Conservation (phyloP, 495 filamentous ascomycete species). For the Darksidea phi region DNA sequence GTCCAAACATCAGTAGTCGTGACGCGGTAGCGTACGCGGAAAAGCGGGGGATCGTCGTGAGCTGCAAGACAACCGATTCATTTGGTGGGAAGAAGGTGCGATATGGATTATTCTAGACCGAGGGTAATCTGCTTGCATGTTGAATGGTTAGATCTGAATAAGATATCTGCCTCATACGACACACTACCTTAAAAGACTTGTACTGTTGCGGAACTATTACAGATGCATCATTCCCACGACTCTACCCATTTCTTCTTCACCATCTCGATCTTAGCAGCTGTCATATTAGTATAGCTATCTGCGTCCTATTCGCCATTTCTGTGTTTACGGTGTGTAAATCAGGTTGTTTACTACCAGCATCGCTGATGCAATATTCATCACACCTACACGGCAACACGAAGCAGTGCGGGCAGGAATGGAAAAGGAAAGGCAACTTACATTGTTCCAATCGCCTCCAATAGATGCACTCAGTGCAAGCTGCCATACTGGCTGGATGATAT, state of each 20-base stretch:
- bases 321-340: background rate
- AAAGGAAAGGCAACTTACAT: background rate
- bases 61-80: constrained; percentile 7
- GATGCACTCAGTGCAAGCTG: background rate
- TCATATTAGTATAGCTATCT: background rate
- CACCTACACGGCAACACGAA: background rate
- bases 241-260: constrained; percentile 6
- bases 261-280: background rate
- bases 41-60: constrained; percentile 20
- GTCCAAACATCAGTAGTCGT: constrained; percentile 11
- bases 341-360: background rate
- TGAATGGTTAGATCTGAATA: no score
- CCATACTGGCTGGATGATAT: background rate
- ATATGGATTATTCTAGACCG: constrained; percentile 8
- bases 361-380: background rate
- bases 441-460: background rate
- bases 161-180: no score
- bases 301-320: background rate
- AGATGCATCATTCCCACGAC: constrained; percentile 6
- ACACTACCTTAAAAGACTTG: no score
- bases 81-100: constrained; percentile 7
- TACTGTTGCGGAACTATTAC: no score
- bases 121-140: no score
- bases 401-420: background rate
- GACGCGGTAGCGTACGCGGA: constrained; percentile 23